Base-by-base conservation (phyloP, 495 filamentous ascomycete genomes). In the Chlorociboria aeruginascens region DNA sequence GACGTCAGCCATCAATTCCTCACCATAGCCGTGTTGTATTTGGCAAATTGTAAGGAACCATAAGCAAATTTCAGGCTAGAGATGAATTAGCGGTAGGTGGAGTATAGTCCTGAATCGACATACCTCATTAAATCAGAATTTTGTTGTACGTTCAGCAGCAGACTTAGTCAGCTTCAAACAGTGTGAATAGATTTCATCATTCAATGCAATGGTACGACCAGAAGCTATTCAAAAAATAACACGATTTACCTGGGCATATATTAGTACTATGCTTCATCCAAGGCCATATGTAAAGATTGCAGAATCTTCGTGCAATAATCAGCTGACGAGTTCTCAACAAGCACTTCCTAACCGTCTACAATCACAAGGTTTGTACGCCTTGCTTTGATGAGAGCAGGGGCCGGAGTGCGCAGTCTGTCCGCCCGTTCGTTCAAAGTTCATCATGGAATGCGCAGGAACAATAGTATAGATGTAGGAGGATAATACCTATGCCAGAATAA, bases 41-140 rank as follows among this genome's bases (percentile, higher is more conserved):
- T 4, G 47, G 16, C 16, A 43, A 32, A 32, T 34, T 32, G 42
- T 33, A 28, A 50, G 46, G 52, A 39, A 52, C 31, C 48, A 46
- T 8, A 41, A 46, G 38, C 43, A 43, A 49, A 49, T 62, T 49
- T 62, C 62, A 62, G 51, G 50, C 42, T 58, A 13, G 29, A 38
- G 36, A 32, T 44, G 39, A 32, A 51, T 55, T 48, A 49, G 53
- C 45, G 28, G 17, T 20, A 32, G n/a, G 41, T 38, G 16, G 50
- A 55, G 57, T 45, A 36, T n/a, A 14, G 43, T 11, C 8, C 14
- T 43, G 16, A 7, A 14, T 13, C 9, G 16, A 71, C 76, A 68
- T 71, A 89, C 84, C 85, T 90, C 85, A 92, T 92, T 93, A 93
- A 89, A 95, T 95, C 89, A 95, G 89, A 94, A 82, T 92, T 90